phyloP scores from a whole-genome alignment of 2,329 filamentous ascomycete genomes.

The Cladophialophora bantiana region DNA sequence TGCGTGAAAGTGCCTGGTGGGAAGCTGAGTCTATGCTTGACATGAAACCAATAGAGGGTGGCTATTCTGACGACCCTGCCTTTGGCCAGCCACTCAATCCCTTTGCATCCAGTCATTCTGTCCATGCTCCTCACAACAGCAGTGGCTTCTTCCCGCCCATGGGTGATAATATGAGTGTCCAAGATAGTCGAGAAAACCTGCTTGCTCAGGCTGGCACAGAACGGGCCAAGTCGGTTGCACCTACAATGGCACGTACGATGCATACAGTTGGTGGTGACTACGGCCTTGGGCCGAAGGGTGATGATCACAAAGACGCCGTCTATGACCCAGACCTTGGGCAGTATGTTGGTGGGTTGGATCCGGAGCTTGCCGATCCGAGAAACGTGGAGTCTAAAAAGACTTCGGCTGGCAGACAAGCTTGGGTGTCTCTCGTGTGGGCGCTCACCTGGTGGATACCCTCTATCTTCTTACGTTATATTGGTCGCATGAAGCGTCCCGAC shows the following conservation, averaged over 20 bases:
- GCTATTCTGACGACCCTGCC: slow-evolving; percentile 32
- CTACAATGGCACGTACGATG: slow-evolving; percentile 68
- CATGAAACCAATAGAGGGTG: slow-evolving; percentile 70
- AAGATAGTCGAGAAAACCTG: slow-evolving; percentile 72
- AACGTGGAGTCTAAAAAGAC: slow-evolving; percentile 74
- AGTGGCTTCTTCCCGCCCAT: slow-evolving; percentile 72
- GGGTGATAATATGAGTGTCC: slow-evolving; percentile 66
- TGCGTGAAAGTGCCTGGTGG: slow-evolving; percentile 95
- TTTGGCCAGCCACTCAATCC: slow-evolving; percentile 49
- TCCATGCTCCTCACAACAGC: slow-evolving; percentile 61
- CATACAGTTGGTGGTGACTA: slow-evolving; percentile 76
- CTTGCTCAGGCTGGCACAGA: slow-evolving; percentile 64
- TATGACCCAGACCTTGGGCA: slow-evolving; percentile 73
- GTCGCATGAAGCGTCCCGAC: slow-evolving; percentile 96
- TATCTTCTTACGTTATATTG: slow-evolving; percentile 76
- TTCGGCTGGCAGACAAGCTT: slow-evolving; percentile 70
- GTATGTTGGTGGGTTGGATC: slow-evolving; percentile 73
- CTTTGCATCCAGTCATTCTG: slow-evolving; percentile 74
- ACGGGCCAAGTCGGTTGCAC: slow-evolving; percentile 59
- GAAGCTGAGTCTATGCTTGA: slow-evolving; percentile 97
- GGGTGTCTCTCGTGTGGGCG: slow-evolving; percentile 84
- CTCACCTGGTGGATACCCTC: slow-evolving; percentile 96
- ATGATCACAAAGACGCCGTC: slow-evolving; percentile 76
- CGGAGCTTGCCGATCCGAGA: slow-evolving; percentile 78
- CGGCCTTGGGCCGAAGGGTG: slow-evolving; percentile 84